Evolutionary conservation across 2,329 filamentous ascomycete genomes (phyloP).

Genomic region (Xylaria sp.): DNA sequence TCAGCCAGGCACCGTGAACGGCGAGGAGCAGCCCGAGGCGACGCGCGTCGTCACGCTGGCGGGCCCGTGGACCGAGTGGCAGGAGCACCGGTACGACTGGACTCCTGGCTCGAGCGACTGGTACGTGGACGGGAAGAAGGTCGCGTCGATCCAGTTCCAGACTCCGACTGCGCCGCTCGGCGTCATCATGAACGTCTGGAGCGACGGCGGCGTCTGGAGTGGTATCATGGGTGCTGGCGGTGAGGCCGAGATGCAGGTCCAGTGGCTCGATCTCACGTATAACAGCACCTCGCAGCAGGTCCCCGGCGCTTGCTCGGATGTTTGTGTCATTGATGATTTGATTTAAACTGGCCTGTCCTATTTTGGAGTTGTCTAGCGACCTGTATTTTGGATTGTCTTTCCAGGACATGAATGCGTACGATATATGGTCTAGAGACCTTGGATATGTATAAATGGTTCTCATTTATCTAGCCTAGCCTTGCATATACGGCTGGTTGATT

Average conservation of each 20-base stretch:
- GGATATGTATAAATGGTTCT: neutral
- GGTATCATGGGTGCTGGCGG: constrained; percentile 64
- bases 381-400: neutral
- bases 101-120: constrained; percentile 62
- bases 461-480: neutral
- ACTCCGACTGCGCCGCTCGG: constrained; percentile 62
- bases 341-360: neutral
- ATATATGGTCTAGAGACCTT: neutral
- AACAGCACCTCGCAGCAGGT: constrained; percentile 52
- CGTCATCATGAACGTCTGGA: constrained; percentile 69
- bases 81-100: constrained; percentile 69
- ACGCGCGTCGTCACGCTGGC: constrained; percentile 58
- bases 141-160: constrained; percentile 63
- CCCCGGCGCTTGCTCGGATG: constrained; percentile 41
- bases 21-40: constrained; percentile 54
- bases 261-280: constrained; percentile 71
- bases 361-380: neutral
- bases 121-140: constrained; percentile 63
- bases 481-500: neutral
- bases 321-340: constrained; percentile 50
- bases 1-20: constrained; percentile 61
- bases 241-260: constrained; percentile 66
- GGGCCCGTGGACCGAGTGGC: constrained; percentile 57
- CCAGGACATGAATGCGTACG: neutral
- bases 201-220: constrained; percentile 68